These are phyloP conservation scores for Anisogramma anomala DNA, from an alignment of 2,329 filamentous ascomycete species.

Conservation along the genomic window DNA sequence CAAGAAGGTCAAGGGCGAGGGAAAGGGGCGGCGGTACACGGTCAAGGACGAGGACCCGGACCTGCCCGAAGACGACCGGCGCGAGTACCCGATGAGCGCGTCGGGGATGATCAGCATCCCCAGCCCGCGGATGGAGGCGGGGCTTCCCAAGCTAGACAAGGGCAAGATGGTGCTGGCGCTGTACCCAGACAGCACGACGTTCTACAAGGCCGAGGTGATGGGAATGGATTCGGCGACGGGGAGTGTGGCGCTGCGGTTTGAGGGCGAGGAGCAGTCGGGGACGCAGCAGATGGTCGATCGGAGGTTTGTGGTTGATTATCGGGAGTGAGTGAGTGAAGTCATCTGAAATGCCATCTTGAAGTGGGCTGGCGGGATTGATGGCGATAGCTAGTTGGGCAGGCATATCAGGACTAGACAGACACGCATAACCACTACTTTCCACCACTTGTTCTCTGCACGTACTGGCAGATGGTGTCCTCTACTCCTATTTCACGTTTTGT, in stretches of 20 bases:
- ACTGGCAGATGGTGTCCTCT: no score
- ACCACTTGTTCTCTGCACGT: no score
- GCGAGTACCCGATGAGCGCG: slow-evolving; percentile 59
- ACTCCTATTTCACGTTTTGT: no score
- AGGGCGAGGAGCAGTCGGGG: slow-evolving; percentile 63
- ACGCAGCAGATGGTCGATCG: slow-evolving; percentile 66
- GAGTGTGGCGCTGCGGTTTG: slow-evolving; percentile 59
- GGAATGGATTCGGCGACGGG: slow-evolving; percentile 44
- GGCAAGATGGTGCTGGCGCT: slow-evolving; percentile 66
- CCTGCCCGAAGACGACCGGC: slow-evolving; percentile 46
- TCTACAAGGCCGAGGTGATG: slow-evolving; percentile 75
- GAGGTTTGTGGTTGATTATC: slow-evolving; percentile 65
- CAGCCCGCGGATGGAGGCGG: slow-evolving; percentile 34
- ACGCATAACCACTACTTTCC: no score
- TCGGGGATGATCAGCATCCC: slow-evolving; percentile 70
- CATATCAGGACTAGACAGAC: no score
- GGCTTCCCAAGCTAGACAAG: slow-evolving; percentile 49
- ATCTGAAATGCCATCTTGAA: no score
- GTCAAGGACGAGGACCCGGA: slow-evolving; percentile 73
- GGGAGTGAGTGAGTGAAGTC: no score
- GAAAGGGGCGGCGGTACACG: slow-evolving; percentile 66
- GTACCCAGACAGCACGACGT: slow-evolving; percentile 75
- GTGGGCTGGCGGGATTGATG: no score
- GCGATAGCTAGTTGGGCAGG: no score
- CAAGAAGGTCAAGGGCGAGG: slow-evolving; percentile 61